A percentile compares a stretch with the other conserved stretches of the same genome.
Conservation (phyloP, 1,284 basidiomycete genomes). For the Boletus holoroseus region DNA sequence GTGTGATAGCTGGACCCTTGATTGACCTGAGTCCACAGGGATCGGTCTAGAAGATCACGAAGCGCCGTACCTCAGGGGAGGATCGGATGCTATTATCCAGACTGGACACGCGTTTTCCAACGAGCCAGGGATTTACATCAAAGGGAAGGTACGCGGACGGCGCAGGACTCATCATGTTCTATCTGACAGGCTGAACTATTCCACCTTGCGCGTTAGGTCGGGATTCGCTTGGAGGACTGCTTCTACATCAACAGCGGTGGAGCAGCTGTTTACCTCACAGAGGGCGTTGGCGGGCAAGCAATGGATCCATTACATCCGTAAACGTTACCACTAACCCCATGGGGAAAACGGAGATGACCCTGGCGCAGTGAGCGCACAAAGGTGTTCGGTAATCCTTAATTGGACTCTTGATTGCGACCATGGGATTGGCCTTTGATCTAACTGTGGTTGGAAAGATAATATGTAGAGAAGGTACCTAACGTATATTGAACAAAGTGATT, state of each 20-base stretch:
- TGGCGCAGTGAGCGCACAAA: not conserved
- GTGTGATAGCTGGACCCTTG: conserved; percentile 9
- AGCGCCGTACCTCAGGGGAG: conserved; percentile 71
- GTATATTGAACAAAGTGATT: conserved; percentile 25
- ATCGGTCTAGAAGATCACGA: conserved; percentile 83
- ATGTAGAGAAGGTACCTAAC: conserved; percentile 13
- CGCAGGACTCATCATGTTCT: not conserved
- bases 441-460: conserved; percentile 6
- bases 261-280: conserved; percentile 52
- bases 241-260: conserved; percentile 63
- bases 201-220: conserved; percentile 42
- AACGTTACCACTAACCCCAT: conserved; percentile 12
- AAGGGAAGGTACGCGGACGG: conserved; percentile 49
- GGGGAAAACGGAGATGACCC: conserved; percentile 22
- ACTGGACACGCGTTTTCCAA: conserved; percentile 74
- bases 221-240: conserved; percentile 78
- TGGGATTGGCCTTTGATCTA: not conserved
- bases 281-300: conserved; percentile 56
- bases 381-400: not conserved
- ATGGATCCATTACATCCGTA: conserved; percentile 49
- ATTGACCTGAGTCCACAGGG: conserved; percentile 40
- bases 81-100: conserved; percentile 52
- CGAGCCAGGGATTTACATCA: conserved; percentile 81
- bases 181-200: conserved; percentile 1
- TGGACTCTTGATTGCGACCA: not conserved